Evolutionary conservation across 228 moss, liverwort and hornwort genomes (phyloP), one percentile per base, ranked within the genome.

Genomic region (Sphagnum magellanicum): DNA sequence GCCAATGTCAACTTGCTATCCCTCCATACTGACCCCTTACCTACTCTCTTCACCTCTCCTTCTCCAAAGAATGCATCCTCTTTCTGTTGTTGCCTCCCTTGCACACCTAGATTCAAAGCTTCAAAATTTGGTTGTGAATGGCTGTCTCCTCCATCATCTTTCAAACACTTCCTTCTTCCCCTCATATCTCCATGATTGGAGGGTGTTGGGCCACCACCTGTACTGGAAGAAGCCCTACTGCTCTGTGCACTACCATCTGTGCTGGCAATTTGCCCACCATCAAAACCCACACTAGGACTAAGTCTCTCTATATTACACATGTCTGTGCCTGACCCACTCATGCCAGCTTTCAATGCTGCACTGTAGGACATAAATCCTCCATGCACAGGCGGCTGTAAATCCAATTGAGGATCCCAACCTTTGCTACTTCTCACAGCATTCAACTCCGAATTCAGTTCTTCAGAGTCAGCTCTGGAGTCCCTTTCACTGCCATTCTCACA

Each of bases 331-430:
- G 69, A 67, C 61, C 77, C 74, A 60, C 74, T 66, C 90, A 94
- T 98, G 48, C 94, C 90, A 68, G 98, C 90, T 86, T 94, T 98
- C 81, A 98, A 83, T 68, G 98, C 94, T 67, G 92, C 94, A 84
- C 98, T 90, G 74, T 98, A 98, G 59, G 98, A 98, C 79, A 80
- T 77, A 88, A 94, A 94, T 66, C 92, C 94, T 66, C 83, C 60
- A 74, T 83, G 86, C 66, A 69, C 70, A 68, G 73, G 80, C 46
- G 83, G 81, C 72, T 73, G 83, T 8, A 82, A 81, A 55, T 72
- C 84, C 71, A 73, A 59, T 66, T 80, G 79, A 51, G 80, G 75
- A 69, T 88, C 91, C 51, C 74, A 76, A 73, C 80, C 79, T 8
- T 71, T 63, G 70, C 79, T 78, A 73, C 79, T 81, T 72, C 84